Percentiles rank a stretch among this genome's conserved stretches.
Conservation (phyloP, 495 filamentous ascomycete species). For the Wilcoxina mikolae region DNA sequence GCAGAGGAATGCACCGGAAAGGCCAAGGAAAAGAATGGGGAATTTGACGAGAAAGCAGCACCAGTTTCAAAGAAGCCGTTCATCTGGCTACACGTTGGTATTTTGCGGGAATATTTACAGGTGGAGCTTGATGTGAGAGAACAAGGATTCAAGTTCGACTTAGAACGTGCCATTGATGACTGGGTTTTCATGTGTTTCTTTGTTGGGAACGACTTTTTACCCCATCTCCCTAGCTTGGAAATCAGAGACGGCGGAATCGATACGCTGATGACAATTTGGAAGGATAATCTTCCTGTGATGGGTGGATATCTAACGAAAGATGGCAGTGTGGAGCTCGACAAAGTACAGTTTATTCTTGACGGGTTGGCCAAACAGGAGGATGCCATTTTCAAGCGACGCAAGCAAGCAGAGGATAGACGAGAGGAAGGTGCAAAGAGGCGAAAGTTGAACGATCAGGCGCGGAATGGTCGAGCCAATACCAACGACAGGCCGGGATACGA, state of each 20-base stretch:
- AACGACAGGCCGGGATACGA: constrained; percentile 20
- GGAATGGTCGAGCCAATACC: constrained; percentile 23
- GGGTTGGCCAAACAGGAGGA: constrained; percentile 91
- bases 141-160: constrained; percentile 67
- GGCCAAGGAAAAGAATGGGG: constrained; percentile 68
- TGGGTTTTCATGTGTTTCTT: constrained; percentile 99
- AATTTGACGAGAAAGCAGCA: constrained; percentile 67
- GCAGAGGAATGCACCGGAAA: constrained; percentile 69
- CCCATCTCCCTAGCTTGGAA: constrained; percentile 88
- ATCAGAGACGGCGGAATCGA: constrained; percentile 97
- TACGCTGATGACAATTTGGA: constrained; percentile 87
- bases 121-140: constrained; percentile 71
- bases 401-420: constrained; percentile 65
- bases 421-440: constrained; percentile 52
- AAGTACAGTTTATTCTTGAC: constrained; percentile 74
- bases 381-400: constrained; percentile 74
- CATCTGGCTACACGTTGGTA: constrained; percentile 91
- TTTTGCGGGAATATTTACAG: constrained; percentile 85
- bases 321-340: constrained; percentile 72
- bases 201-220: constrained; percentile 97
- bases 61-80: constrained; percentile 61
- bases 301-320: constrained; percentile 91
- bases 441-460: constrained; percentile 39
- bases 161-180: constrained; percentile 94
- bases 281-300: constrained; percentile 80